phyloP scores from a whole-genome alignment of 148 eudicot genomes.

The Rhododendron ovatum region DNA sequence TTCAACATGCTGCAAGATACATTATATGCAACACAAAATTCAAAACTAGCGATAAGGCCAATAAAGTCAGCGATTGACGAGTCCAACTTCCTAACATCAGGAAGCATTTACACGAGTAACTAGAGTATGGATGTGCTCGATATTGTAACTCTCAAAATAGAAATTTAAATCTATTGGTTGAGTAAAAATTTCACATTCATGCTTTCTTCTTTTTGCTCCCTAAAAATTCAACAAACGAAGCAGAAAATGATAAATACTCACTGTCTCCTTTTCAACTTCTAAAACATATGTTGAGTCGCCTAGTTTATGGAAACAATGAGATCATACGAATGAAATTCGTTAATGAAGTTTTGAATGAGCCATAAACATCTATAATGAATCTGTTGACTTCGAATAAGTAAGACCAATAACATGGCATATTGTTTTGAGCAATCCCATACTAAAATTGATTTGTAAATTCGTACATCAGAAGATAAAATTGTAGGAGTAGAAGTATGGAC shows the following conservation, averaged over 20 bases:
- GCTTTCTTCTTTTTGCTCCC: not conserved
- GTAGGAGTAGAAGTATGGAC: not conserved
- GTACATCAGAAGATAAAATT: not conserved
- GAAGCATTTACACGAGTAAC: not conserved
- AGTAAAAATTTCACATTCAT: not conserved
- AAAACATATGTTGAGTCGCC: not conserved
- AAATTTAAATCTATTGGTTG: not conserved
- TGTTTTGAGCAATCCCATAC: not conserved
- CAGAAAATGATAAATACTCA: not conserved
- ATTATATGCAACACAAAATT: not conserved
- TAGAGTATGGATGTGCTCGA: not conserved
- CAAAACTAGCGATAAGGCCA: not conserved
- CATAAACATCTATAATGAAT: not conserved
- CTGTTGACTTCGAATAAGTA: not conserved
- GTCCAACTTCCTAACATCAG: not conserved
- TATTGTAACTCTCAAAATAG: not conserved
- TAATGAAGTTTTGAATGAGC: not conserved
- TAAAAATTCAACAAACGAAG: not conserved
- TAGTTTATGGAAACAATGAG: not conserved
- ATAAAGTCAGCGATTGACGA: not conserved
- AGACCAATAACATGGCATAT: not conserved
- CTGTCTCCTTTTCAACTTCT: not conserved
- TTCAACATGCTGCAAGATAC: slow-evolving; percentile 65
- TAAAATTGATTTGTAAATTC: not conserved
- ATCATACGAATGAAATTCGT: not conserved